Evolutionary conservation across 805 yeast species (phyloP), one percentile per base, ranked within the genome.

Genomic region (Lipomyces yamadae): DNA sequence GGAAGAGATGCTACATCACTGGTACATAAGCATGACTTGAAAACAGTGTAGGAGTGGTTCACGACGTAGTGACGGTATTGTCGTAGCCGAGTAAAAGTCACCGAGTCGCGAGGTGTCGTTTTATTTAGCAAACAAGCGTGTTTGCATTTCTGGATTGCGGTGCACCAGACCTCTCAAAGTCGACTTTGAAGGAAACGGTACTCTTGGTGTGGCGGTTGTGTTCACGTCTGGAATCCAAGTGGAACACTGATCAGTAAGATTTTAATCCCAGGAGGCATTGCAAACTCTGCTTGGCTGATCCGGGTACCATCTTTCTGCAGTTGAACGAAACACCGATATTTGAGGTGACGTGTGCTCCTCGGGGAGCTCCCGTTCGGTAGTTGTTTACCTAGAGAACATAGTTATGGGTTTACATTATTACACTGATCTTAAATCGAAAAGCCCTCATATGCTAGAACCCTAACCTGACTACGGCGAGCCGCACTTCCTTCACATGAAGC

Each of bases 1-100:
- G 77, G 2, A 80, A 79, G 32, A 70, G 75, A 30, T 73, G 84
- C 73, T 86, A 81, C 67, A 82, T 86, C 78, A 85, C 89, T 0
- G 86, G 86, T 62, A 72, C 75, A 15, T 48, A 63, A 13, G 69
- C 69, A 1, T 63, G 72, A 2, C 53, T 53, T 29, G 72, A 67
- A 2, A 64, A 59, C 5, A 10, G 24, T 32, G 33, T 56, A 48
- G 48, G 35, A 30, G 62, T 57, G 15, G 66, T 69, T 10, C 72
- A 42, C 56, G 75, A 72, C 56, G 71, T 74, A 8, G 65, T 68
- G 24, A 24, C 24, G 24, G 24, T 24, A 24, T 24, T 24, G 24
- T 24, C 24, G 24, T 24, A 24, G 24, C 24, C 15, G 18, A 39
- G 65, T 66, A 68, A 3, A 62, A 11, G 11, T 59, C 64, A 2